These are phyloP conservation scores for Plasmodium malariae DNA, from an alignment of 169 alveolate species.

Conservation along the genomic window DNA sequence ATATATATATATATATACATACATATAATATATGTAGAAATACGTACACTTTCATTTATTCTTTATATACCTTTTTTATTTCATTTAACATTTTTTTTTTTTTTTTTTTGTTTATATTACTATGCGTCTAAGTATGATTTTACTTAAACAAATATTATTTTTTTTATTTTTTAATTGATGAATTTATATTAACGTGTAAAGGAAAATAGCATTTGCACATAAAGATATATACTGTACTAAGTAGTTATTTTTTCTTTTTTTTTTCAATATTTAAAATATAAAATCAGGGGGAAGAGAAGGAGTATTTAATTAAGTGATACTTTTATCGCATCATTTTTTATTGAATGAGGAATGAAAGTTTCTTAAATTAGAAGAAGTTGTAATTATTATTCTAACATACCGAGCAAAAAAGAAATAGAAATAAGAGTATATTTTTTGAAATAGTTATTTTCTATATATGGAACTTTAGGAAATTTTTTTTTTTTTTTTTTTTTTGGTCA, in stretches of 20 bases:
- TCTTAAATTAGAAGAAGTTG: constrained; percentile 29
- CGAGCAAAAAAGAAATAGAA: constrained; percentile 10
- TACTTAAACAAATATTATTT: not conserved
- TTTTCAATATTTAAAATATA: not conserved
- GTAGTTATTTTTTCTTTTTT: not conserved
- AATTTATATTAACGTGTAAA: not conserved
- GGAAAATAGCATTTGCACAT: constrained; percentile 2
- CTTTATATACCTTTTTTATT: constrained; percentile 17
- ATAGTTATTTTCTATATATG: constrained; percentile 48
- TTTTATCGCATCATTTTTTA: constrained; percentile 10
- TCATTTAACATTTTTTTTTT: not conserved
- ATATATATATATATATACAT: not conserved
- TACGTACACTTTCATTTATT: constrained; percentile 11
- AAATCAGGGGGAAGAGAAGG: not conserved
- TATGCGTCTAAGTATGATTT: constrained; percentile 56
- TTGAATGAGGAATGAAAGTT: constrained; percentile 54
- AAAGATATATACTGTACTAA: not conserved
- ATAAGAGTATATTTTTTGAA: constrained; percentile 25
- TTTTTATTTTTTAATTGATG: constrained; percentile 10
- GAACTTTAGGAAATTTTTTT: constrained; percentile 34
- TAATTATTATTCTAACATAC: constrained; percentile 10
- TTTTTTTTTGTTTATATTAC: constrained; percentile 12
- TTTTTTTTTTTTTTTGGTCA: constrained; percentile 53
- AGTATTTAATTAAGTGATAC: constrained; percentile 12
- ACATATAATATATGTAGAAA: constrained; percentile 18